Conservation (phyloP, 805 yeast genomes). For the Zygosaccharomyces kombuchaensis region DNA sequence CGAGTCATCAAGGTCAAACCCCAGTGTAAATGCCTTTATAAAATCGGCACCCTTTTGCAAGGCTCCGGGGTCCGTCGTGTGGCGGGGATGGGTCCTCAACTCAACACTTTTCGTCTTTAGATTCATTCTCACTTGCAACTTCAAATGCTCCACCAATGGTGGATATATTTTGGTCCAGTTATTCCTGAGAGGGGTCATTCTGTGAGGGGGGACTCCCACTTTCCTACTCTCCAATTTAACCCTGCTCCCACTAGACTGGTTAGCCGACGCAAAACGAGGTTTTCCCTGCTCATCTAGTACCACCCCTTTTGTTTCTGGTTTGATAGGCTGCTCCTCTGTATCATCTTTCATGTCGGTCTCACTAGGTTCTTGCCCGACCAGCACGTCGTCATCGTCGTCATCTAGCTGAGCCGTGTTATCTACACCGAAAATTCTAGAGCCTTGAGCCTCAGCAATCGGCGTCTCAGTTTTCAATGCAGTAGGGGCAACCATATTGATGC, state of each 20-base stretch:
- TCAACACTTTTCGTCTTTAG: slow-evolving; percentile 82
- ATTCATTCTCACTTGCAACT: slow-evolving; percentile 95
- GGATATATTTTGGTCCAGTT: slow-evolving; percentile 94
- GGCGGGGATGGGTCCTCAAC: slow-evolving; percentile 69
- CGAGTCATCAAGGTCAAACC: slow-evolving; percentile 96
- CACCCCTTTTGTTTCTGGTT: slow-evolving; percentile 31
- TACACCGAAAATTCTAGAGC: slow-evolving; percentile 32
- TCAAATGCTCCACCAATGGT: slow-evolving; percentile 90
- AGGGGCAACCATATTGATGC: slow-evolving; percentile 43
- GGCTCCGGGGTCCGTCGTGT: slow-evolving; percentile 88
- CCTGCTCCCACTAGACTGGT: slow-evolving; percentile 50
- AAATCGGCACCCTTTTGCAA: slow-evolving; percentile 98
- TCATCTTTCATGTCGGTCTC: slow-evolving; percentile 17
- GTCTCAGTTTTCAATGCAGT: slow-evolving; percentile 35
- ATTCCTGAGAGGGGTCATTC: slow-evolving; percentile 89
- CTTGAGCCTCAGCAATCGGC: slow-evolving; percentile 9
- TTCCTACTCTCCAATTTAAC: slow-evolving; percentile 84
- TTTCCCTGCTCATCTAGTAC: slow-evolving; percentile 75
- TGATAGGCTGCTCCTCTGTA: slow-evolving; percentile 16
- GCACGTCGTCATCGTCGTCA: slow-evolving; percentile 38
- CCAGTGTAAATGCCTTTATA: slow-evolving; percentile 89
- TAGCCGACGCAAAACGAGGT: slow-evolving; percentile 76
- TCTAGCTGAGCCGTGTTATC: slow-evolving; percentile 32
- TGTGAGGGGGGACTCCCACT: slow-evolving; percentile 92
- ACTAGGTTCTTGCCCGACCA: slow-evolving; percentile 34